phyloP scores from a whole-genome alignment of 345 rosid species.

The Rhodamnia rubescens region DNA sequence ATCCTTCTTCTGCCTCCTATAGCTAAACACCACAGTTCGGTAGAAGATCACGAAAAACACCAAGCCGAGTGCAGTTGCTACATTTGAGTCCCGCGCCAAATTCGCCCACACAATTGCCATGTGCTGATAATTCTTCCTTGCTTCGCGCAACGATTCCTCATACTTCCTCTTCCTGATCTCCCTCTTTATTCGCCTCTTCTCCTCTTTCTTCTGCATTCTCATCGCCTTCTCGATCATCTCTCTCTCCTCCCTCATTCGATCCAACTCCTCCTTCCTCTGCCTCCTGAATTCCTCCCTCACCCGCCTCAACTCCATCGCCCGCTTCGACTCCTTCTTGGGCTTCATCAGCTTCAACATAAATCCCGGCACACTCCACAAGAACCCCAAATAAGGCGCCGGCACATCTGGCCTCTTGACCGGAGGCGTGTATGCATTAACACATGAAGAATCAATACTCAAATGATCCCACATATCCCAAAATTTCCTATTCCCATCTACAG shows the following conservation, averaged over 20 bases:
- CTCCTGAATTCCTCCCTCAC: slow-evolving; percentile 58
- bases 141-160: slow-evolving; percentile 56
- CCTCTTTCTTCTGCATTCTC: slow-evolving; percentile 48
- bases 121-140: slow-evolving; percentile 31
- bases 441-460: slow-evolving; percentile 45
- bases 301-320: slow-evolving; percentile 51
- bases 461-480: slow-evolving; percentile 85
- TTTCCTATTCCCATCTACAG: slow-evolving; percentile 46
- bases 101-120: slow-evolving; percentile 56
- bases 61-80: slow-evolving; percentile 55
- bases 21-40: slow-evolving; percentile 67
- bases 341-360: slow-evolving; percentile 33
- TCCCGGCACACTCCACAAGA: slow-evolving; percentile 58
- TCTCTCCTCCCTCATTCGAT: slow-evolving; percentile 44
- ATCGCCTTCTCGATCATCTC: slow-evolving; percentile 59
- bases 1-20: slow-evolving; percentile 81
- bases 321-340: slow-evolving; percentile 68
- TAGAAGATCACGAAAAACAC: slow-evolving; percentile 75
- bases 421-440: slow-evolving; percentile 74
- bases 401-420: slow-evolving; percentile 67
- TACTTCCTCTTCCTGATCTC: slow-evolving; percentile 45
- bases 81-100: slow-evolving; percentile 57
- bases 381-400: slow-evolving; percentile 67
- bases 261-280: slow-evolving; percentile 47
- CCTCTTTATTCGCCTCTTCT: slow-evolving; percentile 42